Evolutionary conservation across 1,284 basidiomycete genomes (phyloP).

Genomic region (Tremellales sp.): DNA sequence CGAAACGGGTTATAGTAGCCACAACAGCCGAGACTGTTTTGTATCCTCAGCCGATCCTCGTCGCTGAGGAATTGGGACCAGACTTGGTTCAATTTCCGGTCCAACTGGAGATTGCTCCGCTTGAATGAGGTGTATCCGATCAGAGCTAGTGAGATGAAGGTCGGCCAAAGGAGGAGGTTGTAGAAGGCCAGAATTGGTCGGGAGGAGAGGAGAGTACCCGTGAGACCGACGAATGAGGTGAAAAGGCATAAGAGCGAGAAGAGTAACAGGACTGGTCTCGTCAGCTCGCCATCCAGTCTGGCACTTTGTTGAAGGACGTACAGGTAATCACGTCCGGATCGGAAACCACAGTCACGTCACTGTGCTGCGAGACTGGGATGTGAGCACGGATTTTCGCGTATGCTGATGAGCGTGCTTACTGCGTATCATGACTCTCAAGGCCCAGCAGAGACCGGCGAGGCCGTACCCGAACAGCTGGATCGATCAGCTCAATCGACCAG

Average conservation of each 20-base stretch:
- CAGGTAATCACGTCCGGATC: constrained; percentile 28
- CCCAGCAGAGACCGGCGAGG: constrained; percentile 20
- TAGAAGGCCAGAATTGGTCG: constrained; percentile 44
- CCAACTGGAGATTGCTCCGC: constrained; percentile 33
- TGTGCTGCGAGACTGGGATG: constrained; percentile 10
- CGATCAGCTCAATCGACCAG: background rate
- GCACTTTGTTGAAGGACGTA: constrained; percentile 1
- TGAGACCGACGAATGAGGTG: constrained; percentile 32
- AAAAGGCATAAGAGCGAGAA: constrained; percentile 30
- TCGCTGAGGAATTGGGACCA: constrained; percentile 42
- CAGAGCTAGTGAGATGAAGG: constrained; percentile 33
- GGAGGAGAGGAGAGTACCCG: constrained; percentile 36
- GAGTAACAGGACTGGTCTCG: constrained; percentile 27
- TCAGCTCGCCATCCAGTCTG: background rate
- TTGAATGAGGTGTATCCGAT: constrained; percentile 43
- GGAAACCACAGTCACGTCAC: constrained; percentile 24
- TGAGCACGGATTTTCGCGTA: constrained; percentile 1
- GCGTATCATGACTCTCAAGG: constrained; percentile 15
- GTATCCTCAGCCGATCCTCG: constrained; percentile 28
- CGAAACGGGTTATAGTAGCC: constrained; percentile 43
- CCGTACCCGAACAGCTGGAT: constrained; percentile 20
- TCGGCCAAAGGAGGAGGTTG: constrained; percentile 43
- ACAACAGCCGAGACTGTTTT: constrained; percentile 39
- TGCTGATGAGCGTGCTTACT: constrained; percentile 2
- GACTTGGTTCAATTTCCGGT: constrained; percentile 41